Base-by-base conservation (phyloP, 345 rosid genomes). In the Eucalyptus tenuipes region DNA sequence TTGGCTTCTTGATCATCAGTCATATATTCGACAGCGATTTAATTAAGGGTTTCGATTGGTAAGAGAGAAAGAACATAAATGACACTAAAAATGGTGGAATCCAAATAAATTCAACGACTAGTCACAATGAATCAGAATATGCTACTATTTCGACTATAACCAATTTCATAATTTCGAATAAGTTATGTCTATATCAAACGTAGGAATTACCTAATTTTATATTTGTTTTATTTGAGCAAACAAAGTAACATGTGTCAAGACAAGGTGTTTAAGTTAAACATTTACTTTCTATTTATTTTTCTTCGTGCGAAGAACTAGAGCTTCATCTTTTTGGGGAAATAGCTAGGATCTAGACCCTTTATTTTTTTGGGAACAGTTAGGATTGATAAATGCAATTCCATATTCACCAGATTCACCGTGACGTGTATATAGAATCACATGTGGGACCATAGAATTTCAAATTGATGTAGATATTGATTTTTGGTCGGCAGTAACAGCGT, bases 1-100 rank as follows among this genome's bases (percentile, higher is more conserved):
- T 86, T 84, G 61, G 49, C 57, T 88, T 89, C 92, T 44, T 71
- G 87, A 80, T 18, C 92, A 90, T 91, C 29, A 68, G 87, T 49
- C 25, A n/a, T 24, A 85, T 47, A 27, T 49, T 49, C 33, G 40
- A 85, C 33, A 85, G 40, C 80, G 16, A 33, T 68, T 10, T 11
- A 57, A 57, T 25, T 25, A 25, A 5, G 13, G 14, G n/a, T 10
- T 11, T 68, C 37, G 27, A 84, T 45, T 24, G 86, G 37, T 84
- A 49, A 84, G 49, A 84, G n/a, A 45, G 53, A 44, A 27, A 82
- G 86, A 44, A 47, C 86, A 45, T 84, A 45, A 47, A 84, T 84
- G 86, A 8, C 5, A 40, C 66, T 81, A 87, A 89, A 88, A 89
- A 66, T 80, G 88, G 24, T 24, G 52, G 53, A 45, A 2, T 47